Evolutionary conservation across 192 early-diverging fungal genomes (phyloP).

Genomic region (Entomortierella lignicola): DNA sequence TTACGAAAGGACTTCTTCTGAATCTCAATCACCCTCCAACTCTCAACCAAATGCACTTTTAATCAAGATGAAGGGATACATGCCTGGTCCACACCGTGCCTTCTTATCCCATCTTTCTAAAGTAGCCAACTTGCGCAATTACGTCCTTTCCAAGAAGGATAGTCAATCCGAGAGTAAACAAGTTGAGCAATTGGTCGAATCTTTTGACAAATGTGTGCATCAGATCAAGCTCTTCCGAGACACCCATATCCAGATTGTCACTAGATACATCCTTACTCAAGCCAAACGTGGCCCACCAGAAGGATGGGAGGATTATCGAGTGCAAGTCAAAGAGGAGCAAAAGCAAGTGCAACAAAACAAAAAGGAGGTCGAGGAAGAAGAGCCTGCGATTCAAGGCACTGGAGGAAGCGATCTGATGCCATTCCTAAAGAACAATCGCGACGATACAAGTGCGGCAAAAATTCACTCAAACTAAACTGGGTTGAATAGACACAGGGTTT

Average conservation of each 20-base stretch:
- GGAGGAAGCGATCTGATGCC: slow-evolving; percentile 92
- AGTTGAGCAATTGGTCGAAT: slow-evolving; percentile 35
- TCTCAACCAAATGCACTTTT: slow-evolving; percentile 66
- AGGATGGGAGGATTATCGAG: slow-evolving; percentile 46
- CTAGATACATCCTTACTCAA: slow-evolving; percentile 89
- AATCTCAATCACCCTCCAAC: background rate
- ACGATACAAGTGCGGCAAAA: slow-evolving; percentile 37
- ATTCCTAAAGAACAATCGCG: slow-evolving; percentile 70
- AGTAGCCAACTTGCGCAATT: slow-evolving; percentile 72
- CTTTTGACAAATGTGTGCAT: slow-evolving; percentile 84
- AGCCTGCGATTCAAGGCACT: slow-evolving; percentile 68
- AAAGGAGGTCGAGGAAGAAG: background rate
- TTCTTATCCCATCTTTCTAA: slow-evolving; percentile 81
- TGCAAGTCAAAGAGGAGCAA: slow-evolving; percentile 4
- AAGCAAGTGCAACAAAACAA: background rate
- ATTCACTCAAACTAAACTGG: background rate
- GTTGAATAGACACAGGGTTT: background rate
- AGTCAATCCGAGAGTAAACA: background rate
- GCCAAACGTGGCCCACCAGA: slow-evolving; percentile 65
- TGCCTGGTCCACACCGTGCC: slow-evolving; percentile 85
- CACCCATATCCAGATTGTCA: slow-evolving; percentile 92
- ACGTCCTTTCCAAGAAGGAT: slow-evolving; percentile 54
- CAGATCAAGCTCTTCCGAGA: slow-evolving; percentile 89
- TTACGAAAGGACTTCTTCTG: slow-evolving; percentile 65
- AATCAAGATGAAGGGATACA: slow-evolving; percentile 88